Evolutionary conservation across 2,329 filamentous ascomycete genomes (phyloP).

Genomic region (Colletotrichum noveboracense): DNA sequence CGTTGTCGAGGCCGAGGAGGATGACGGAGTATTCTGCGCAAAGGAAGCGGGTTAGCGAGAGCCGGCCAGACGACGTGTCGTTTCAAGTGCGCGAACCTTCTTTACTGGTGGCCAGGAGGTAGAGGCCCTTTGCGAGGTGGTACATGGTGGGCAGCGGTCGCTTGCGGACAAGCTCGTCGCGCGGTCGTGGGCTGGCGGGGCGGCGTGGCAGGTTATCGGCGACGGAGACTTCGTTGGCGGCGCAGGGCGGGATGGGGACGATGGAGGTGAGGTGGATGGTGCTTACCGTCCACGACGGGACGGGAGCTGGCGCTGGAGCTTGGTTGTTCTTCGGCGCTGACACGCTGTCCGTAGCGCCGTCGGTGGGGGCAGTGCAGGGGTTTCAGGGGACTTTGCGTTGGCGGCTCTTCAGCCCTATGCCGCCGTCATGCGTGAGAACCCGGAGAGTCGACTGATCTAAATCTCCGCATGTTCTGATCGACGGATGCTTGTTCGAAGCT

Average conservation of each 20-base stretch:
- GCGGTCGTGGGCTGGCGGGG: background rate
- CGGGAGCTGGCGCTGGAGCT: slow-evolving; percentile 1
- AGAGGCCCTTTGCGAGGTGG: slow-evolving; percentile 93
- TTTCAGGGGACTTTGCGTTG: slow-evolving; percentile 1
- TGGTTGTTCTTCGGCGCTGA: background rate
- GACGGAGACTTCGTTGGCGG: background rate
- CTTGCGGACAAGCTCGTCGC: background rate
- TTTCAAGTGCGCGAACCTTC: slow-evolving; percentile 66
- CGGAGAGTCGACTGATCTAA: background rate
- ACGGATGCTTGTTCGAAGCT: background rate
- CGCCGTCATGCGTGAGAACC: background rate
- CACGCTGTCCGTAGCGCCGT: slow-evolving; percentile 3
- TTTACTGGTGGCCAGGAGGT: slow-evolving; percentile 95
- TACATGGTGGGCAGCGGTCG: slow-evolving; percentile 68
- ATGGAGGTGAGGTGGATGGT: slow-evolving; percentile 6
- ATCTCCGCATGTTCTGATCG: background rate
- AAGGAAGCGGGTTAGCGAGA: background rate
- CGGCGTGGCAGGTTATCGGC: background rate
- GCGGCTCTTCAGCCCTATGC: slow-evolving; percentile 14
- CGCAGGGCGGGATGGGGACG: slow-evolving; percentile 10
- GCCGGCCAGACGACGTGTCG: background rate
- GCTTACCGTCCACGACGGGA: background rate
- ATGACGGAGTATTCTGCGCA: slow-evolving; percentile 90
- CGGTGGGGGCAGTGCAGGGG: slow-evolving; percentile 9
- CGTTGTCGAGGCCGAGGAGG: slow-evolving; percentile 95